Evolutionary conservation across 306 rosid genomes (phyloP), one percentile per base, ranked within the genome.

Genomic region (Sicyos edulis): DNA sequence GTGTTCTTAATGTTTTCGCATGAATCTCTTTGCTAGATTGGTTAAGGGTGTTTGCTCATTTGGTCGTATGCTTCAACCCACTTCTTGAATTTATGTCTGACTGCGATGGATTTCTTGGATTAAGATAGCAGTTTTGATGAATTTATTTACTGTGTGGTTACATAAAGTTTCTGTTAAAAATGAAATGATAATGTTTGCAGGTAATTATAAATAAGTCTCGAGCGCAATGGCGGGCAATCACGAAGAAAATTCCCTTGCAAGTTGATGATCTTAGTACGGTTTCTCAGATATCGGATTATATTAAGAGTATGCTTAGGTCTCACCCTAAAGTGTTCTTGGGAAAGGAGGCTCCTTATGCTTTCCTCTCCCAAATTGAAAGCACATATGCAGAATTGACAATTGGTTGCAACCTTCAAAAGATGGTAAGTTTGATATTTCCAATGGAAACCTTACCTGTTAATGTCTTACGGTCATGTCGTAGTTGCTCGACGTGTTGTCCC

Each of bases 161-260:
- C 21, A 7, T 67, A 49, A 8, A 49, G 12, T 45, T 80, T 40
- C 45, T 40, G 4, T 40, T 7, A 40, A 40, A 40, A 57, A 73
- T 34, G 68, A 32, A 5, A 32, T 4, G 37, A 32, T 32, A 32
- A 32, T 64, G 54, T 65, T 82, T 73, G 59, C 65, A 91, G 99
- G 96, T 83, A 20, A 91, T 93, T 37, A 91, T 91, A 79, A 87
- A 93, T 75, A 93, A 87, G 85, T 90, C 99, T 15, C 95, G 97
- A 71, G 99, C 97, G 2, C 85, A 84, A 59, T 93, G 86, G 75
- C 89, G 85, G 70, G 95, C 88, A 74, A 70, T 86, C 44, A 44
- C 78, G 24, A 75, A 82, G 53, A 93, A 82, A 81, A 83, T 93
- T 62, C 97, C 97, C 10, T 14, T 91, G 68, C 89, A 82, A 61